Percentiles rank a stretch among this genome's conserved stretches.
Evolutionary conservation across 2,329 filamentous ascomycete genomes (phyloP).

Genomic region (Fusarium liriodendri): DNA sequence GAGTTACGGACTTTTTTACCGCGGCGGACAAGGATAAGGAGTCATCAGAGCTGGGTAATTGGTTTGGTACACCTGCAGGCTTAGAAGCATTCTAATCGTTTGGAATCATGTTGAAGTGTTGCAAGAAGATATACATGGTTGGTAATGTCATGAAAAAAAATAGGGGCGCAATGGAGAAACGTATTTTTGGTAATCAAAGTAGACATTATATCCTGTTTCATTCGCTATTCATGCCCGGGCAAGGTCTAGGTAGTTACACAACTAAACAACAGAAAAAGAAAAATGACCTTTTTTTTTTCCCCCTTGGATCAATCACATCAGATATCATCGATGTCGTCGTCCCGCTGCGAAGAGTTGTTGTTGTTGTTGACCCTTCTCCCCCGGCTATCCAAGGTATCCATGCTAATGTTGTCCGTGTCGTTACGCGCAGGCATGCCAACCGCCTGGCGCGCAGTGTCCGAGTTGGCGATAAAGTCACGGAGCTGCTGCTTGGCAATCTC

Average conservation of each 20-base stretch:
- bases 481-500: constrained; percentile 94
- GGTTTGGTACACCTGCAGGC: constrained; percentile 82
- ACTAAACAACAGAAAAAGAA: constrained; percentile 21
- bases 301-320: constrained; percentile 57
- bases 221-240: constrained; percentile 34
- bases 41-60: constrained; percentile 76
- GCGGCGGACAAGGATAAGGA: constrained; percentile 55
- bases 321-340: constrained; percentile 72
- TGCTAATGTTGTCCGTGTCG: constrained; percentile 62
- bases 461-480: constrained; percentile 87
- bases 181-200: constrained; percentile 27
- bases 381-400: constrained; percentile 70
- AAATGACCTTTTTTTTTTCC: not conserved
- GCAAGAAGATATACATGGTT: not conserved
- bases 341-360: constrained; percentile 47
- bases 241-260: constrained; percentile 16
- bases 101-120: not conserved
- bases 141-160: not conserved
- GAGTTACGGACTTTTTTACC: constrained; percentile 81
- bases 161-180: constrained; percentile 7
- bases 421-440: constrained; percentile 75
- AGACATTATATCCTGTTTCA: constrained; percentile 46
- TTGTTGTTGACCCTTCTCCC: constrained; percentile 62
- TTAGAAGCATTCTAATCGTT: constrained; percentile 74
- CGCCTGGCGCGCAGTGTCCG: constrained; percentile 86